Conservation (phyloP, 352 stramenopile species). For the Phytophthora pluvialis region DNA sequence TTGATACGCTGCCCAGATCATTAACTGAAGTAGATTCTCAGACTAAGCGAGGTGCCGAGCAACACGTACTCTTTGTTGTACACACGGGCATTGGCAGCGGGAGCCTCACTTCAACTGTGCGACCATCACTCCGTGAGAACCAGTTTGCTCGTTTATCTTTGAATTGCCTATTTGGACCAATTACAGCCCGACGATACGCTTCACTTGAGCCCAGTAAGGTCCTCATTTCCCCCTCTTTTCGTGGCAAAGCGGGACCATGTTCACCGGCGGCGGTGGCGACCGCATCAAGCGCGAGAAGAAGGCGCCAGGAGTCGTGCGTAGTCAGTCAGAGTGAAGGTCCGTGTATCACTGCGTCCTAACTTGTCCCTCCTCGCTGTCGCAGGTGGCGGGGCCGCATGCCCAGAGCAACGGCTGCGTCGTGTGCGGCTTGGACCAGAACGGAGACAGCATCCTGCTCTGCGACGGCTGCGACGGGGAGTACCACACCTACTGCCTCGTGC, state of each 20-base stretch:
- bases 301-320: constrained; percentile 18
- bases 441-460: constrained; percentile 83
- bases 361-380: neutral
- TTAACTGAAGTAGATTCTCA: too few species aligned
- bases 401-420: constrained; percentile 68
- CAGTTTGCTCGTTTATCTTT: too few species aligned
- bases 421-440: constrained; percentile 76
- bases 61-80: too few species aligned
- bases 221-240: neutral
- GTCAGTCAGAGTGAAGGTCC: neutral
- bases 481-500: constrained; percentile 85
- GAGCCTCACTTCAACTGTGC: too few species aligned
- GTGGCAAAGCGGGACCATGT: constrained; percentile 19
- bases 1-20: too few species aligned
- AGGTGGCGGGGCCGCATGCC: constrained; percentile 33
- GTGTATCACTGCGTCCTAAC: neutral
- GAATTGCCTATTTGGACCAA: too few species aligned
- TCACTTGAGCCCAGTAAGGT: neutral
- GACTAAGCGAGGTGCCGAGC: too few species aligned
- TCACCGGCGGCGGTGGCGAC: constrained; percentile 16
- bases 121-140: too few species aligned
- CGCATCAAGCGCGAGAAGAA: constrained; percentile 30
- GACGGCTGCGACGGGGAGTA: constrained; percentile 89
- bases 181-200: neutral
- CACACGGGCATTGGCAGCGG: too few species aligned